Conservation (phyloP, 2,329 filamentous ascomycete species). For the Conoideocrella luteorostrata region DNA sequence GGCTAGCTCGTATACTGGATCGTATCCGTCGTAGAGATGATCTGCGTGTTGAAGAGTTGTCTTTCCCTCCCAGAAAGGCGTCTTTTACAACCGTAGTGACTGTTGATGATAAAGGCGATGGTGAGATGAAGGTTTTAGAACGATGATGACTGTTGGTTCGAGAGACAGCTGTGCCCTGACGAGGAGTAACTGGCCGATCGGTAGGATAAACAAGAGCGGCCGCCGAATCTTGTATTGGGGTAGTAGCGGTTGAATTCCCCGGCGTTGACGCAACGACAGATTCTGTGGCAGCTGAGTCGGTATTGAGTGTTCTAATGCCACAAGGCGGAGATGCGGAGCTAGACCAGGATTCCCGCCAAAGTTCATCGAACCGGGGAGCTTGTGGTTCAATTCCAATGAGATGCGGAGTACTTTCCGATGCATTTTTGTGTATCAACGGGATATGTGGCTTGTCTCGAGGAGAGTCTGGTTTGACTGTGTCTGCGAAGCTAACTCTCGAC, state of each 20-base stretch:
- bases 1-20: constrained; percentile 45
- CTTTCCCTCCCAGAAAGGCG: constrained; percentile 41
- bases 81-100: constrained; percentile 53
- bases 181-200: constrained; percentile 23
- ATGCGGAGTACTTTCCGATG: constrained; percentile 24
- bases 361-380: constrained; percentile 33
- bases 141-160: constrained; percentile 24
- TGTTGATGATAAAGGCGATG: constrained; percentile 53
- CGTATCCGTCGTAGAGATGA: constrained; percentile 41
- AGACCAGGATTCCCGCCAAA: constrained; percentile 34
- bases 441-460: constrained; percentile 29
- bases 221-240: constrained; percentile 24
- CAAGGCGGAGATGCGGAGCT: constrained; percentile 23
- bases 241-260: constrained; percentile 23
- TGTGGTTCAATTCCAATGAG: constrained; percentile 29
- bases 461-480: constrained; percentile 29
- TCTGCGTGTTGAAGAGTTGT: constrained; percentile 31
- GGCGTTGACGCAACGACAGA: constrained; percentile 17
- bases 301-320: constrained; percentile 31
- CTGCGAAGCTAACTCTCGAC: constrained; percentile 40
- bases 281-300: constrained; percentile 26
- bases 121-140: constrained; percentile 47
- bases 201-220: constrained; percentile 14
- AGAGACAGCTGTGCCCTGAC: constrained; percentile 19
- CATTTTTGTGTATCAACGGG: constrained; percentile 28